Base-by-base conservation (phyloP, 129 eudicot species). In the Helianthus tuberosus region DNA sequence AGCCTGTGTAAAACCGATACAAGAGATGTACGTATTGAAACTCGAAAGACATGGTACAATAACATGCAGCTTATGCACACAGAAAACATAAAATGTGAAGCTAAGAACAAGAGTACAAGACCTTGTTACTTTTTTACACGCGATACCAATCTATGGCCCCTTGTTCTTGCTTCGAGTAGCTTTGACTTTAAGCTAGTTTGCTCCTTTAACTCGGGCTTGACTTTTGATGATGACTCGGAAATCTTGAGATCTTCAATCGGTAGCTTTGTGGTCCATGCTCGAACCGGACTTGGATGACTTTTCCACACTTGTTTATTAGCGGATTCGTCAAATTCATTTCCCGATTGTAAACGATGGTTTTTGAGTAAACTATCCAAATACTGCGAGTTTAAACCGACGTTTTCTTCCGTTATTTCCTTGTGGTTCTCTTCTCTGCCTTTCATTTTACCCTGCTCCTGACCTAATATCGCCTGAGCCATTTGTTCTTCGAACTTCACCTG, bases 401-500 rank as follows among this genome's bases (percentile, higher is more conserved):
- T 86, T 53, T 85, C 78, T 77, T 86, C 88, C 12, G 69, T 74
- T 58, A 71, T 85, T 64, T 89, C 96, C 0, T 44, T 51, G 10
- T 55, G 68, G 50, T 76, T 73, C 79, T 87, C 82, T 66, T 84
- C 88, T 50, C 60, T 77, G 13, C 55, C 50, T 63, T 59, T 59
- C 15, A 14, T 27, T 59, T 27, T 59, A 2, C 38, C 64, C 64
- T 61, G 66, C 36, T 61, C 66, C 11, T 89, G 74, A 50, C 68
- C 81, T 46, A 80, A 76, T 38, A 77, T 81, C 49, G 96, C 91
- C 55, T 69, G 92, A 66, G 88, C 94, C 91, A 88, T 86, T 58
- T 93, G 91, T 83, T 89, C 96, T 79, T 86, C 96, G 72, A 86
- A 86, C 84, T 86, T 89, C 81, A 84, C 89, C 74, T 89, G 98